Evolutionary conservation across 129 eudicot species (phyloP).

Genomic region (Tagetes patula): DNA sequence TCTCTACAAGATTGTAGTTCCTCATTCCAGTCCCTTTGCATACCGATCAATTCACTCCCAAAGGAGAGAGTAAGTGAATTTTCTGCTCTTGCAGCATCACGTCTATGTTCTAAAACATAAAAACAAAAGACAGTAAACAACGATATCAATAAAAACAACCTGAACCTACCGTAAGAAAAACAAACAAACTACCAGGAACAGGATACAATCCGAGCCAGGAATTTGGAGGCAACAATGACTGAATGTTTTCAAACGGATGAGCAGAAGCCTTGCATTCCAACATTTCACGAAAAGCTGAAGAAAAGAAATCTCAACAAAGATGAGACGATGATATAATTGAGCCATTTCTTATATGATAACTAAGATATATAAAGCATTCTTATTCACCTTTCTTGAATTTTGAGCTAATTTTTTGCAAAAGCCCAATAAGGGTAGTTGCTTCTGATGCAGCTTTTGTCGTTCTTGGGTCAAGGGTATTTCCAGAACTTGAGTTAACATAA

Average conservation of each 20-base stretch:
- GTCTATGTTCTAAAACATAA: conserved; percentile 61
- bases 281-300: conserved; percentile 79
- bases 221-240: conserved; percentile 80
- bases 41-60: conserved; percentile 98
- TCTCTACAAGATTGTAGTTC: conserved; percentile 97
- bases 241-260: conserved; percentile 97
- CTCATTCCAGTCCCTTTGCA: conserved; percentile 99
- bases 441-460: conserved; percentile 62
- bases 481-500: conserved; percentile 84
- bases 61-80: conserved; percentile 80
- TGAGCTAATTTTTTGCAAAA: conserved; percentile 84
- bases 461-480: conserved; percentile 68
- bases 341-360: not conserved
- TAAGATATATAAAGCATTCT: conserved; percentile 7
- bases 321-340: not conserved
- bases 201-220: conserved; percentile 91
- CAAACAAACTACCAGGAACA: conserved; percentile 60
- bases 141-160: not conserved
- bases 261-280: conserved; percentile 86
- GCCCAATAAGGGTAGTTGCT: conserved; percentile 83
- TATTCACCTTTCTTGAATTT: conserved; percentile 85
- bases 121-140: conserved; percentile 2
- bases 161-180: not conserved
- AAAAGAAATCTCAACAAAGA: conserved; percentile 9
- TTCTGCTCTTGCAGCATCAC: conserved; percentile 97